phyloP scores from a whole-genome alignment of 352 stramenopile species.

The Plasmopara muralis region DNA sequence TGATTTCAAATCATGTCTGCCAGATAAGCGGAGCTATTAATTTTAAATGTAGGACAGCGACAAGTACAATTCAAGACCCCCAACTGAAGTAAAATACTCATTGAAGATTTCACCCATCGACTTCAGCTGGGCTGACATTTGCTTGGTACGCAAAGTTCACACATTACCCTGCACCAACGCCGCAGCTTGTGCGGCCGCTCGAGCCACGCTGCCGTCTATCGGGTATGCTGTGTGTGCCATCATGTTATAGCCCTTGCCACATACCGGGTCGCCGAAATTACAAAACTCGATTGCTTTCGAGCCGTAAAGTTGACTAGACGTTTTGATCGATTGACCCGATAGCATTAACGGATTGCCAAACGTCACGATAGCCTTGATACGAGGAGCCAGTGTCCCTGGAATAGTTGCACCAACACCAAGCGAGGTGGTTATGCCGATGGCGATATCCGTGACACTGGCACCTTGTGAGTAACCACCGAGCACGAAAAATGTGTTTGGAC shows the following conservation, averaged over 20 bases:
- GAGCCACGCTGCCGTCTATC: constrained; percentile 18
- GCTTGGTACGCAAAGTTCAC: constrained; percentile 7
- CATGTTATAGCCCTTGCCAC: constrained; percentile 25
- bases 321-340: constrained; percentile 19
- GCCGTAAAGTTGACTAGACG: constrained; percentile 16
- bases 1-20: too few species aligned
- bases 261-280: constrained; percentile 27
- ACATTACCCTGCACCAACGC: constrained; percentile 16
- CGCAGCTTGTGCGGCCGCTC: constrained; percentile 18
- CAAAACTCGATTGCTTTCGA: constrained; percentile 29
- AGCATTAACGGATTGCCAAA: constrained; percentile 31
- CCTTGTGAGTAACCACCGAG: constrained; percentile 30
- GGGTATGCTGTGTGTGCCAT: constrained; percentile 26
- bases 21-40: too few species aligned
- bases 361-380: constrained; percentile 31
- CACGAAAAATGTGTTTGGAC: constrained; percentile 26
- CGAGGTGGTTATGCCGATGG: constrained; percentile 23
- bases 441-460: constrained; percentile 26
- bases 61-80: too few species aligned
- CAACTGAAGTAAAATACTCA: too few species aligned
- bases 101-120: too few species aligned
- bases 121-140: too few species aligned
- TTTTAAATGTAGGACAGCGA: too few species aligned
- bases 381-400: constrained; percentile 12
- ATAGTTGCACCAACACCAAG: constrained; percentile 19